A percentile compares a stretch with the other conserved stretches of the same genome.
Conservation (phyloP, 805 yeast genomes). For the Sungouiozyma ichnusensis region DNA sequence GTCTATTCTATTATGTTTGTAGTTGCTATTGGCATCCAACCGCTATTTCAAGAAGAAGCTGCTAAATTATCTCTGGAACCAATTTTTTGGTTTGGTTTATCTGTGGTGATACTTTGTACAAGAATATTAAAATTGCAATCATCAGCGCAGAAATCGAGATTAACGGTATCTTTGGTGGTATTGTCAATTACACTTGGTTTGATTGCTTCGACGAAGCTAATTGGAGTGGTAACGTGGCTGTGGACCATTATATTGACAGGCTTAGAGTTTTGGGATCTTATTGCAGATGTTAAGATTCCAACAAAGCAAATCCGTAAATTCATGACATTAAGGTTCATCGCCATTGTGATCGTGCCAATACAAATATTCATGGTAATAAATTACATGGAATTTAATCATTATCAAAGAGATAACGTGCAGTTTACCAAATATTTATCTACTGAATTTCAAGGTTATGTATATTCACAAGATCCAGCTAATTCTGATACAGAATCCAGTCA, state of each 20-base stretch:
- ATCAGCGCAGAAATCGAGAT: constrained; percentile 34
- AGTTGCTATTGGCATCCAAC: constrained; percentile 11
- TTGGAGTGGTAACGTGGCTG: constrained; percentile 54
- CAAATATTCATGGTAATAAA: constrained; percentile 48
- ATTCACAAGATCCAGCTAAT: not conserved
- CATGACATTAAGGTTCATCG: constrained; percentile 30
- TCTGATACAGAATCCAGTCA: constrained; percentile 33
- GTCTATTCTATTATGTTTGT: constrained; percentile 30
- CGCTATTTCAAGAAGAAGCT: constrained; percentile 12
- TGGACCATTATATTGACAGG: constrained; percentile 49
- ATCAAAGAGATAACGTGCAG: constrained; percentile 9
- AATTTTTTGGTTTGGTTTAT: constrained; percentile 35
- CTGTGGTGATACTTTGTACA: constrained; percentile 36
- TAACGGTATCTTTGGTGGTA: constrained; percentile 41
- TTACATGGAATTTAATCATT: constrained; percentile 35
- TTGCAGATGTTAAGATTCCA: constrained; percentile 56
- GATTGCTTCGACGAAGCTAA: constrained; percentile 53
- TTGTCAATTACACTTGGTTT: constrained; percentile 46
- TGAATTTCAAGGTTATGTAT: constrained; percentile 48
- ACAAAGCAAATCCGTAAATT: constrained; percentile 32
- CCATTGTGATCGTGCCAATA: constrained; percentile 45
- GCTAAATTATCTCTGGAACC: constrained; percentile 27
- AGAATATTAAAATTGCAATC: constrained; percentile 37
- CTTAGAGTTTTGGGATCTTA: constrained; percentile 48
- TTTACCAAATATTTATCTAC: constrained; percentile 45